phyloP scores from a whole-genome alignment of 257 asterid genomes.

The Euphrasia confusa region DNA sequence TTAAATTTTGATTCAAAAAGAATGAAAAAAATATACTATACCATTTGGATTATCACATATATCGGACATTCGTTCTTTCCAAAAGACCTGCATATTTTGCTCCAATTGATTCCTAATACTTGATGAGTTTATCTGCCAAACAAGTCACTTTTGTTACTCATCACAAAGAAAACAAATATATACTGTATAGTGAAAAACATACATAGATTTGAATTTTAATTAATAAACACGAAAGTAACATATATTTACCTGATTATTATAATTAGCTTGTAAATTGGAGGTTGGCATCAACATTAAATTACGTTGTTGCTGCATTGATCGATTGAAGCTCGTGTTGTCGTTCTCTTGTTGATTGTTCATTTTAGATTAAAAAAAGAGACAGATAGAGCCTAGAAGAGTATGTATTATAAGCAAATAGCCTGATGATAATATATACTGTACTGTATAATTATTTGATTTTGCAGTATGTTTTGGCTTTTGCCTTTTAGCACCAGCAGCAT shows the following conservation, averaged over 20 bases:
- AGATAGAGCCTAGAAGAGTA: too few species aligned
- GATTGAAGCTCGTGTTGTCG: neutral
- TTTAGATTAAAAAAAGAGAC: neutral
- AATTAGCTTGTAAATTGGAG: neutral
- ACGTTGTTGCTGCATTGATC: neutral
- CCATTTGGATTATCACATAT: neutral
- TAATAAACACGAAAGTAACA: neutral
- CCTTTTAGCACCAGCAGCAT: neutral
- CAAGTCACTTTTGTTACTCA: too few species aligned
- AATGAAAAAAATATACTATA: neutral
- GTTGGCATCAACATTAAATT: neutral
- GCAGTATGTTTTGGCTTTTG: neutral
- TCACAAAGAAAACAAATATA: neutral
- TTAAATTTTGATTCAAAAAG: too few species aligned
- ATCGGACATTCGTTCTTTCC: neutral
- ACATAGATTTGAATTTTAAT: neutral
- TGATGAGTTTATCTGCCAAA: neutral
- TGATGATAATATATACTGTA: too few species aligned
- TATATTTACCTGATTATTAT: neutral
- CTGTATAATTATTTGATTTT: too few species aligned
- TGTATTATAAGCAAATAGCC: neutral
- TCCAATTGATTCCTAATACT: neutral
- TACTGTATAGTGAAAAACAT: too few species aligned
- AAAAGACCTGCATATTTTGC: neutral
- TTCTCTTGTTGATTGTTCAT: neutral